Base-by-base conservation (phyloP, 2,329 filamentous ascomycete species). In the Stagonosporopsis vannaccii region DNA sequence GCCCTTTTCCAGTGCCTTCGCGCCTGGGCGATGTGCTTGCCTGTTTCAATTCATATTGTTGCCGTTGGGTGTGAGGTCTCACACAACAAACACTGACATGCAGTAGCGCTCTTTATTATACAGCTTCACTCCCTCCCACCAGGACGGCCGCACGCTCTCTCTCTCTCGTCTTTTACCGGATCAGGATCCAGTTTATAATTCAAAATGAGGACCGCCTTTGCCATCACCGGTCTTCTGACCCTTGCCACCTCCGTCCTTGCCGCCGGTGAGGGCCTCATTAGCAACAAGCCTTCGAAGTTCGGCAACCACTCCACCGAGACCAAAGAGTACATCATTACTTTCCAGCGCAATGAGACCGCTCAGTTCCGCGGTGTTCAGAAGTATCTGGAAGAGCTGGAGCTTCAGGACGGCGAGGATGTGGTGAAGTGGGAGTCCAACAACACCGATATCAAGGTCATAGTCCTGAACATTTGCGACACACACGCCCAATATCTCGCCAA, bases 391-490 rank as follows among this genome's bases (percentile, higher is more conserved):
- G 54, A 55, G 28, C 41, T 70, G 42, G 49, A 66, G 17, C 73
- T 81, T 12, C 12, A 40, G 33, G 52, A 48, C n/a, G 60, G 71
- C 47, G 58, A 67, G 8, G 76, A 79, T 56, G 63, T 53, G 3
- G 52, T 75, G 4, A 70, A 77, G 54, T 76, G 78, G 48, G 54
- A 66, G 19, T 70, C 77, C 40, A 68, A 72, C 71, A 75, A 79
- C 63, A 71, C 67, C 39, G 73, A 67, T 13, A 77, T 69, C 17
- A 78, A 68, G 30, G 76, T 77, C 42, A 76, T 80, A 54, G 64
- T 75, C 36, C 71, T 79, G 8, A 70, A 71, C 15, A 78, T 80
- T 64, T 75, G 78, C 53, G 62, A 69, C 0, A 73, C 78, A 52
- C 78, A 77, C 60, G 67, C 77, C 13, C 65, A 75, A 32, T 68